Base-by-base conservation (phyloP, 305 asterid species). In the Rubia balearica region DNA sequence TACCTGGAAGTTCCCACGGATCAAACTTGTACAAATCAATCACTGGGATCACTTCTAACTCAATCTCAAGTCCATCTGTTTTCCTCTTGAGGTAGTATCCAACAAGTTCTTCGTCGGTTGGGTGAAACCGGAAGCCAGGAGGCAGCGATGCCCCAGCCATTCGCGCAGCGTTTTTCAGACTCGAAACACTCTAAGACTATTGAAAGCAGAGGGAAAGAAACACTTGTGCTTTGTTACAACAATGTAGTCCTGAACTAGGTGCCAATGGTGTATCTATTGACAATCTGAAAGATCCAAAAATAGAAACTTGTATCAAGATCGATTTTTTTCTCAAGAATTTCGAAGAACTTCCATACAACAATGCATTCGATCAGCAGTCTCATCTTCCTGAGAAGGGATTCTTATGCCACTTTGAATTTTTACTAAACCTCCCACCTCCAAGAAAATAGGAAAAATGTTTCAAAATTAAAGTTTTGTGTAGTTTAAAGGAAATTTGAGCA, bases 1-100 rank as follows among this genome's bases (percentile, higher is more conserved):
- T 59, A 84, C 88, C 88, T 81, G 88, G 88, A 14, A 84, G 74
- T 69, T 84, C 86, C 88, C 88, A 84, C 14, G 88, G 88, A 66
- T 84, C 88, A 71, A 77, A 80, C 74, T 84, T 84, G 74, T 82
- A 84, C 76, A 84, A 71, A 21, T 84, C 83, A 61, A 84, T 73
- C 30, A 75, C 84, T 48, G 86, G 88, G 75, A 84, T 80, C 33
- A 84, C 86, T 76, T 84, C 86, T 36, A 84, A 75, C 73, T 84
- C 88, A 57, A 84, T 84, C 70, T 84, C 86, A 63, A 79, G 82
- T 72, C 85, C 88, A 36, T 84, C 83, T 43, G 78, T 74, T 74
- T 84, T 84, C 72, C 88, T 80, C 71, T 79, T 77, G 49, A 84
- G 84, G 60, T 84, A 84, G 71, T 84, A 84, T 10, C 88, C 88